Percentiles rank a stretch among this genome's conserved stretches.
These are phyloP conservation scores for Ricinus communis DNA, from an alignment of 345 rosid species.

Conservation along the genomic window DNA sequence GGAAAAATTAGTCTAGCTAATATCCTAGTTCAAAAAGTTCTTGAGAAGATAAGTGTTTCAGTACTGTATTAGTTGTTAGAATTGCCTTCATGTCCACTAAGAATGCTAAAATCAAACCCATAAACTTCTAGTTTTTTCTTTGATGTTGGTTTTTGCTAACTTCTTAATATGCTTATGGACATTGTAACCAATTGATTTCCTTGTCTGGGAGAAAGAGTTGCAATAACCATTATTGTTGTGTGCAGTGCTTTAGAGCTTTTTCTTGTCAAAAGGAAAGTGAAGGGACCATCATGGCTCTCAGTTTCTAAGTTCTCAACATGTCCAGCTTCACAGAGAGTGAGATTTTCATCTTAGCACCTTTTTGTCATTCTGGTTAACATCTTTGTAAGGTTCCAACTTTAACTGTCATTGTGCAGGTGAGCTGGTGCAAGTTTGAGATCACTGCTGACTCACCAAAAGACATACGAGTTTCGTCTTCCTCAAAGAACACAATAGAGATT, in stretches of 20 bases:
- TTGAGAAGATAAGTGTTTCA: background rate
- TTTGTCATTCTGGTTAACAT: conserved; percentile 6
- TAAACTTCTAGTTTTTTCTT: background rate
- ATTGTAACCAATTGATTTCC: conserved; percentile 1
- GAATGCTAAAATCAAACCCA: background rate
- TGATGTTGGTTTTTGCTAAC: background rate
- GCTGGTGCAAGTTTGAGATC: conserved; percentile 98
- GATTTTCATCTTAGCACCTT: conserved; percentile 24
- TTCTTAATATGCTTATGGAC: conserved; percentile 5
- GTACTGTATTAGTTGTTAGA: background rate
- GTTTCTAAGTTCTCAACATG: conserved; percentile 69
- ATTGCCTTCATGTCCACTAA: background rate
- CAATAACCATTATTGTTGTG: conserved; percentile 16
- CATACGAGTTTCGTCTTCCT: conserved; percentile 49
- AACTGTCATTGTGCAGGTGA: conserved; percentile 54
- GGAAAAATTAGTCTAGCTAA: background rate
- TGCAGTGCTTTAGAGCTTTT: conserved; percentile 97
- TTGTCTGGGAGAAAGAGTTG: background rate
- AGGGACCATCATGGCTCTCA: conserved; percentile 93
- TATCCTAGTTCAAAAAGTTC: background rate
- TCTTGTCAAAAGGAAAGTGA: conserved; percentile 82
- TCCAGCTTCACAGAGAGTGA: conserved; percentile 74
- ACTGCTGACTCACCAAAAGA: conserved; percentile 66
- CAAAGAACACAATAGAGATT: conserved; percentile 49
- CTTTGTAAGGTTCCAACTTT: conserved; percentile 11